Percentiles rank a stretch among this genome's conserved stretches.
These are phyloP conservation scores for Saccharomycopsis sp. DNA, from an alignment of 805 yeast species.

Conservation along the genomic window DNA sequence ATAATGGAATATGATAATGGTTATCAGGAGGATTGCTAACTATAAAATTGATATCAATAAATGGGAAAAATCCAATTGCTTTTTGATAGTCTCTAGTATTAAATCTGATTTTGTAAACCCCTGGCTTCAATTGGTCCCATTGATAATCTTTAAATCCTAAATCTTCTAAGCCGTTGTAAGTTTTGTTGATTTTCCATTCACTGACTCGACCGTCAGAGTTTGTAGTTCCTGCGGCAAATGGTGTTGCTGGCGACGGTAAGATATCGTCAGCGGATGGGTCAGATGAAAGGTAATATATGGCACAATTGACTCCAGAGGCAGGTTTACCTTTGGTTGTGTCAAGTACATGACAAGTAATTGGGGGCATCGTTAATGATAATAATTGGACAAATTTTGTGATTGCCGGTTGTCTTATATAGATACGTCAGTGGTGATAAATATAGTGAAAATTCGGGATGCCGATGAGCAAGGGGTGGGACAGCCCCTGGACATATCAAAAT, in stretches of 20 bases:
- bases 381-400: too few species aligned
- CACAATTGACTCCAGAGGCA: constrained; percentile 68
- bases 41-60: constrained; percentile 70
- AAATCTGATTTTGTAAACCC: constrained; percentile 70
- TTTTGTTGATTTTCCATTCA: constrained; percentile 47
- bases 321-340: constrained; percentile 84
- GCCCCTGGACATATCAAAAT: too few species aligned
- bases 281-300: constrained; percentile 34
- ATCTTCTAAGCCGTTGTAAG: constrained; percentile 19
- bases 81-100: constrained; percentile 56
- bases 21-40: constrained; percentile 60
- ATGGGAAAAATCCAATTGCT: constrained; percentile 61
- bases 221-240: constrained; percentile 65
- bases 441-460: too few species aligned
- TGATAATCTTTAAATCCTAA: constrained; percentile 30
- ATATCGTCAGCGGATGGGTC: constrained; percentile 19
- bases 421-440: too few species aligned
- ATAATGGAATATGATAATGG: constrained; percentile 86
- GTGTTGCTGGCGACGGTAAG: constrained; percentile 29
- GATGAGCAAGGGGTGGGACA: too few species aligned
- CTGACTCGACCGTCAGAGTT: constrained; percentile 76
- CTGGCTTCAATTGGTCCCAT: constrained; percentile 48
- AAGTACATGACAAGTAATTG: constrained; percentile 83
- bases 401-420: too few species aligned
- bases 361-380: constrained; percentile 34